Conservation (phyloP, 352 stramenopile species). For the Phytopythium delawarense region DNA sequence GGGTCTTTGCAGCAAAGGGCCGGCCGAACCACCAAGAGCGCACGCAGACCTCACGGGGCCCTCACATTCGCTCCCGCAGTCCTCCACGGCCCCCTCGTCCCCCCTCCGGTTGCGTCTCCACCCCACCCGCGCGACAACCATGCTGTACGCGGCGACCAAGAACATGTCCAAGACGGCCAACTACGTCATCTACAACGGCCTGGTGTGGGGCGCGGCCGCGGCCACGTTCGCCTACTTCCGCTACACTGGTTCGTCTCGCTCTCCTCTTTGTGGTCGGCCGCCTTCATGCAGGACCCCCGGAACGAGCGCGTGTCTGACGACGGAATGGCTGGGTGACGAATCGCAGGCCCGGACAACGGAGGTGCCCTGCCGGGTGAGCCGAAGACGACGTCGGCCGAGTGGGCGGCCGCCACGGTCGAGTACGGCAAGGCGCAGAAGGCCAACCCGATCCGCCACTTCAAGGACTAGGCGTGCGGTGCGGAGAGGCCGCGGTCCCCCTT, state of each 20-base stretch:
- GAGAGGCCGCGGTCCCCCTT: constrained; percentile 8
- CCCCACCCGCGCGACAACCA: constrained; percentile 11
- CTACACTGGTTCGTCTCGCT: constrained; percentile 50
- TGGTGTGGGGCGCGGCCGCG: constrained; percentile 39
- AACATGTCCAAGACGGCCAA: constrained; percentile 62
- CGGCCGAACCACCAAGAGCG: neutral
- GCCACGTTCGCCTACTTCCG: constrained; percentile 42
- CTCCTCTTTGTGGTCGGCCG: no score
- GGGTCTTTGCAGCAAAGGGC: constrained; percentile 50
- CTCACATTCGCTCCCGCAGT: constrained; percentile 18
- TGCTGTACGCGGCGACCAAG: constrained; percentile 67
- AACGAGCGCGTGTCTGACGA: neutral
- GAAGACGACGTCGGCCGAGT: constrained; percentile 75
- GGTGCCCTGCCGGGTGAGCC: constrained; percentile 43
- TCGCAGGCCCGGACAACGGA: constrained; percentile 57
- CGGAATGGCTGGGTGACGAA: neutral
- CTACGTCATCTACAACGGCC: constrained; percentile 41
- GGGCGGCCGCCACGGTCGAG: constrained; percentile 66
- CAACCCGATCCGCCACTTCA: constrained; percentile 82
- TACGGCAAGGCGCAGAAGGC: constrained; percentile 79
- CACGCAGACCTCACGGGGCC: neutral
- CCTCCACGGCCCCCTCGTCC: neutral
- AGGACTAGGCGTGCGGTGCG: constrained; percentile 46
- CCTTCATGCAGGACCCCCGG: neutral
- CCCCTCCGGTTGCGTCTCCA: neutral